Evolutionary conservation across 352 stramenopile species (phyloP).

Genomic region (Globisporangium viniferum): DNA sequence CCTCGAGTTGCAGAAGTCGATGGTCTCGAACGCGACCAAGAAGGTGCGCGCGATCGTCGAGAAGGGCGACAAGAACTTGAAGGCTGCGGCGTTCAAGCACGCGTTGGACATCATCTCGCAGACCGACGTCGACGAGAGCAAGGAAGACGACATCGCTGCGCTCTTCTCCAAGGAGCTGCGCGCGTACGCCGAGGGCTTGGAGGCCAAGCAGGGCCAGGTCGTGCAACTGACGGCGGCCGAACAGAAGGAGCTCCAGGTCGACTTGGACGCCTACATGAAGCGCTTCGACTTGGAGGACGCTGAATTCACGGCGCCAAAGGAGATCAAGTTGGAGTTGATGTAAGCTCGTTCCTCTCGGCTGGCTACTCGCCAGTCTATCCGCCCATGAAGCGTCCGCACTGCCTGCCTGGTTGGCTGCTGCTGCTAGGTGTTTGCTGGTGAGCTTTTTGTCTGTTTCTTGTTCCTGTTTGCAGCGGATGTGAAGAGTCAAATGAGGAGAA

Average conservation of each 20-base stretch:
- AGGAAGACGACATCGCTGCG: constrained; percentile 81
- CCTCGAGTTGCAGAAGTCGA: constrained; percentile 79
- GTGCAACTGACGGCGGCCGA: constrained; percentile 71
- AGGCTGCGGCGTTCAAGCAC: constrained; percentile 83
- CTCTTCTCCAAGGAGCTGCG: constrained; percentile 84
- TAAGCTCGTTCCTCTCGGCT: constrained; percentile 33
- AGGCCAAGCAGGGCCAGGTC: constrained; percentile 78
- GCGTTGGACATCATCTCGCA: constrained; percentile 80
- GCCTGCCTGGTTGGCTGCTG: background rate
- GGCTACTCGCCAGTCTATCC: background rate
- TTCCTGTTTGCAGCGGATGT: background rate
- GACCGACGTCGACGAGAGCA: constrained; percentile 59
- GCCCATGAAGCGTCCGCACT: background rate
- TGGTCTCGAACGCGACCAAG: constrained; percentile 67
- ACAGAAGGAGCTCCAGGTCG: constrained; percentile 79
- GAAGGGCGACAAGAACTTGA: constrained; percentile 83
- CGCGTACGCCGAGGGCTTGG: constrained; percentile 65
- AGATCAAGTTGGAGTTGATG: constrained; percentile 85
- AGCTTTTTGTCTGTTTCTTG: constrained; percentile 1
- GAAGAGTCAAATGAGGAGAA: background rate
- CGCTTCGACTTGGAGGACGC: constrained; percentile 76
- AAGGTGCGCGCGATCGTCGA: constrained; percentile 73
- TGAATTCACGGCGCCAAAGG: constrained; percentile 77
- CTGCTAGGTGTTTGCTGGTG: constrained; percentile 1
- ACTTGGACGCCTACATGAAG: constrained; percentile 86